phyloP scores from a whole-genome alignment of 1,139 yeast species.

The Hemisphaericaspora lyxosophila region DNA sequence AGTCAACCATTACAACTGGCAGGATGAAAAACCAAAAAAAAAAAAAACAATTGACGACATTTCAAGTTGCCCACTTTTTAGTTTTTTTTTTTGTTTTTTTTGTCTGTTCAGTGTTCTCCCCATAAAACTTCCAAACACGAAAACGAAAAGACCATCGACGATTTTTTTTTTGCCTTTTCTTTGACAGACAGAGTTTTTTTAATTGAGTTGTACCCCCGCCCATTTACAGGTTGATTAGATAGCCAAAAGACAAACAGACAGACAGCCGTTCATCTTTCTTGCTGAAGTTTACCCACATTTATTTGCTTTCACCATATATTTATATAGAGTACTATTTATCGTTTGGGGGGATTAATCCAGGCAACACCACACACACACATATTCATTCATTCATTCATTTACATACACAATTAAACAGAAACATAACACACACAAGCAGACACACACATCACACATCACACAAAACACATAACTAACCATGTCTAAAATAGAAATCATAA shows the following conservation, averaged over 20 bases:
- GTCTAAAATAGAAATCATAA: conserved; percentile 57
- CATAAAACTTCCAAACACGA: background rate
- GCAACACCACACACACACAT: background rate
- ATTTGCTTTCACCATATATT: too few relatives aligned
- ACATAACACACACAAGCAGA: background rate
- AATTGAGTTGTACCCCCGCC: too few relatives aligned
- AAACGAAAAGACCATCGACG: background rate
- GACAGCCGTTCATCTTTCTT: too few relatives aligned
- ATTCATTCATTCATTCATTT: too few relatives aligned
- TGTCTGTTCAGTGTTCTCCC: background rate
- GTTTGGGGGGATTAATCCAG: background rate
- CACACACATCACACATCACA: background rate
- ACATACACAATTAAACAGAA: background rate
- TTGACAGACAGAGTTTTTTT: background rate
- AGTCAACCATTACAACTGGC: too few relatives aligned
- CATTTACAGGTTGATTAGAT: too few relatives aligned
- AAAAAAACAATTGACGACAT: background rate
- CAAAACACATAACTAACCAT: conserved; percentile 33
- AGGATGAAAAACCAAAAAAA: too few relatives aligned
- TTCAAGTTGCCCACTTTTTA: background rate
- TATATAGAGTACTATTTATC: background rate
- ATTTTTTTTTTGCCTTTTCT: background rate
- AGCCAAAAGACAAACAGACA: too few relatives aligned
- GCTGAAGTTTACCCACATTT: too few relatives aligned
- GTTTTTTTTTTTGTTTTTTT: too few relatives aligned